Evolutionary conservation across 192 early-diverging fungal species (phyloP), one percentile per base, ranked within the genome.

Genomic region (Backusella mclennaniae): DNA sequence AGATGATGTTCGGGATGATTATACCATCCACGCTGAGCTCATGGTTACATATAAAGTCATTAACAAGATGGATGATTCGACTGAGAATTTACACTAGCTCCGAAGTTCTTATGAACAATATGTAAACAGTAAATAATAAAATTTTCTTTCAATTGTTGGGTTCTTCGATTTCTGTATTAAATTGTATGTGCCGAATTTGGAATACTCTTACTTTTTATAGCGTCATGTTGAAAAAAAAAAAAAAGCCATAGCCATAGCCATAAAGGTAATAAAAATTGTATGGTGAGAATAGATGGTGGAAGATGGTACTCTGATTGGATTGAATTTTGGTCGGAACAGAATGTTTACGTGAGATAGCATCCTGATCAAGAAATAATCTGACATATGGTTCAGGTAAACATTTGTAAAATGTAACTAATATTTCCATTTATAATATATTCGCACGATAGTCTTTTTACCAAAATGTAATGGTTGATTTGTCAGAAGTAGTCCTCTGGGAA

Each of bases 401-500:
- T 29, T 49, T 26, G 26, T 63, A 23, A 3, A 12, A 23, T 63
- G 56, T 63, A 63, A 63, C 56, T 29, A 29, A 12, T 4, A 69
- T 41, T 69, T 39, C 68, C 68, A 41, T 69, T 36, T 69, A 41
- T 17, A 73, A 49, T 19, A 19, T 33, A 31, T 73, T 74, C 73
- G 73, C 73, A 74, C 73, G 73, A 41, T 73, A 73, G 17, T 49
- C 17, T 29, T 12, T 21, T 35, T 73, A 26, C 21, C 23, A 36
- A 21, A 35, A 46, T 69, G 33, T 56, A 46, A 52, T 35, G 46
- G 21, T 74, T 74, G 73, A 74, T 74, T 74, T 74, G 73, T 74
- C 73, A 74, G 35, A 74, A 74, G 35, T 21, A 39, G 73, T 74
- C 73, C 73, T 63, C 38, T 74, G 71, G 46, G 71, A 74, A 63